Evolutionary conservation across 805 yeast genomes (phyloP).

Genomic region (Kazachstania psychrophila): DNA sequence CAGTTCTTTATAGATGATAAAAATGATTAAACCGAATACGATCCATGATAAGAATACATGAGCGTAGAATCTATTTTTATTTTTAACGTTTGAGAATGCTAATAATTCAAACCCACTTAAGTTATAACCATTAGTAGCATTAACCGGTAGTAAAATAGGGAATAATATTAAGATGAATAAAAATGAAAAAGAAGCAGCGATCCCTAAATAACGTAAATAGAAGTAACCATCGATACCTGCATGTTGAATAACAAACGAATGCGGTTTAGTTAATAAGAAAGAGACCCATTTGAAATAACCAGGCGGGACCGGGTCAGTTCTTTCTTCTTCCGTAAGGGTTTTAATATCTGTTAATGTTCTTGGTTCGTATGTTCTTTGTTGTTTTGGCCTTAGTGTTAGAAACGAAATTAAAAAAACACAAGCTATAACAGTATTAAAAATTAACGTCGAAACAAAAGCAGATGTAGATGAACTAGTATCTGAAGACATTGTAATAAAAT

Average conservation of each 20-base stretch:
- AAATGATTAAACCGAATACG: constrained; percentile 56
- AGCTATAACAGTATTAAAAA: constrained; percentile 53
- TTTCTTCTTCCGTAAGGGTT: constrained; percentile 34
- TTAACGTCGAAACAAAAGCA: constrained; percentile 66
- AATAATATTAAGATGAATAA: constrained; percentile 47
- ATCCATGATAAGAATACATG: constrained; percentile 71
- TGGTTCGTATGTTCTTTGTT: constrained; percentile 74
- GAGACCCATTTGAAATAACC: constrained; percentile 58
- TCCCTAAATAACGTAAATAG: constrained; percentile 54
- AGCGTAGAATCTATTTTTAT: constrained; percentile 60
- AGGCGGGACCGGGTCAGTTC: constrained; percentile 55
- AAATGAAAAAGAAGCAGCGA: constrained; percentile 44
- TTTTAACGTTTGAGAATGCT: constrained; percentile 51
- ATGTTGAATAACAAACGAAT: constrained; percentile 55
- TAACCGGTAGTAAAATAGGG: constrained; percentile 66
- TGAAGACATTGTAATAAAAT: constrained; percentile 16
- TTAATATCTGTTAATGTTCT: constrained; percentile 41
- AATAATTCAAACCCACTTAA: constrained; percentile 54
- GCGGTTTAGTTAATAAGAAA: constrained; percentile 44
- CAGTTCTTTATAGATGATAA: constrained; percentile 64
- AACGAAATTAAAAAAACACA: constrained; percentile 53
- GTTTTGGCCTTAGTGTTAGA: constrained; percentile 50
- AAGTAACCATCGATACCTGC: constrained; percentile 72
- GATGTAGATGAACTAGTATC: constrained; percentile 49
- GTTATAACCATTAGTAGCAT: constrained; percentile 57